Conservation (phyloP, 1,284 basidiomycete genomes). For the Moniliella sp. region DNA sequence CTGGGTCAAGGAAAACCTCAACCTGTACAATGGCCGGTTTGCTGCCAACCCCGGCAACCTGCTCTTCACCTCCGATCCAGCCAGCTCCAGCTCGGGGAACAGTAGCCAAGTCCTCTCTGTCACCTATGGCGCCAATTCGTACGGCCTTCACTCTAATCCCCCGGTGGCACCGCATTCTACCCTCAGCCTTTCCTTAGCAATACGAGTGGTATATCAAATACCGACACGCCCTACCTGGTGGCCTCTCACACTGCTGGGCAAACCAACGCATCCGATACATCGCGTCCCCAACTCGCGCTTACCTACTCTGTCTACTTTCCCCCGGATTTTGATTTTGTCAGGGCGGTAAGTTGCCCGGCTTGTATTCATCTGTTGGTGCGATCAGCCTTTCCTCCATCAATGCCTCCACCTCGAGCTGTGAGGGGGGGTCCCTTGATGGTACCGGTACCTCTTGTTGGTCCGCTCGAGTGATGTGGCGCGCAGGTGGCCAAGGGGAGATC, state of each 20-base stretch:
- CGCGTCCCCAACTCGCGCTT: too few species aligned
- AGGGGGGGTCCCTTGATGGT: background rate
- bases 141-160: background rate
- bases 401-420: background rate
- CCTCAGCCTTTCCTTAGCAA: conserved; percentile 1
- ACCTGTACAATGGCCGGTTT: conserved; percentile 1
- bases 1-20: conserved; percentile 1
- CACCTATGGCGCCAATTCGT: too few species aligned
- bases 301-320: conserved; percentile 5
- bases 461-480: background rate
- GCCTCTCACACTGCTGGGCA: too few species aligned
- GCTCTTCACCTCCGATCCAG: background rate
- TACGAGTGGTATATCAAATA: background rate
- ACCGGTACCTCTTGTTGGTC: background rate
- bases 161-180: conserved; percentile 1
- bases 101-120: too few species aligned
- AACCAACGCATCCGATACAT: background rate
- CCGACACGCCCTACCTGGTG: too few species aligned
- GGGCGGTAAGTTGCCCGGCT: conserved; percentile 15
- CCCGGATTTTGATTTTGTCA: conserved; percentile 7
- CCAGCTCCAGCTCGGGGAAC: too few species aligned
- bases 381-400: background rate
- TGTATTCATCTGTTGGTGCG: conserved; percentile 11
- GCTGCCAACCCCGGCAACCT: background rate
- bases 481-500: conserved; percentile 33